phyloP scores from a whole-genome alignment of 805 yeast genomes.

The Cyberlindnera petersonii region DNA sequence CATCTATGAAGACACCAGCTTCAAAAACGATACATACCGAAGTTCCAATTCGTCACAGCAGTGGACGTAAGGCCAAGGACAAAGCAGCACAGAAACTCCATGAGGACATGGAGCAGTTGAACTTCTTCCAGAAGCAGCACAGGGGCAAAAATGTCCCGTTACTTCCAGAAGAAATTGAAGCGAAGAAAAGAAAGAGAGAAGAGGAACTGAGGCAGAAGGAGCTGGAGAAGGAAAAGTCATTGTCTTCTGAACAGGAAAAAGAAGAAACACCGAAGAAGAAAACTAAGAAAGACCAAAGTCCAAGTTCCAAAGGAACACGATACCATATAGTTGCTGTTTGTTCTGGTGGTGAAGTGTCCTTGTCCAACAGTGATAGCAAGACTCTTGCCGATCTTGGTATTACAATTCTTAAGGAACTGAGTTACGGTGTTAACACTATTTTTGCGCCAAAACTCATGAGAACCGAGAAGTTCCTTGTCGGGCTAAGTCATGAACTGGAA shows the following conservation, averaged over 20 bases:
- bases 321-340: conserved; percentile 45
- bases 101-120: conserved; percentile 63
- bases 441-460: conserved; percentile 81
- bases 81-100: conserved; percentile 66
- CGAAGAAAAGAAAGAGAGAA: conserved; percentile 28
- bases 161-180: conserved; percentile 39
- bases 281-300: conserved; percentile 18
- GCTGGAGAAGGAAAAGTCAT: conserved; percentile 18
- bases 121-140: conserved; percentile 55
- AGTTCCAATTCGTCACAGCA: conserved; percentile 16
- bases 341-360: conserved; percentile 60
- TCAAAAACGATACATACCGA: conserved; percentile 1
- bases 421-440: conserved; percentile 41
- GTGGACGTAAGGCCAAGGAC: conserved; percentile 55
- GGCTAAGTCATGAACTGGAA: conserved; percentile 52
- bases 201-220: no score
- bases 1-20: conserved; percentile 13
- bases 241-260: conserved; percentile 9
- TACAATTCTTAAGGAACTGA: conserved; percentile 34
- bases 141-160: conserved; percentile 34
- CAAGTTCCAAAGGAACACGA: conserved; percentile 3
- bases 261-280: conserved; percentile 8
- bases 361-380: conserved; percentile 40
- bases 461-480: conserved; percentile 80
- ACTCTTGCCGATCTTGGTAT: conserved; percentile 55